Evolutionary conservation across 192 early-diverging fungal species (phyloP).

Genomic region (Coemansia sp.): DNA sequence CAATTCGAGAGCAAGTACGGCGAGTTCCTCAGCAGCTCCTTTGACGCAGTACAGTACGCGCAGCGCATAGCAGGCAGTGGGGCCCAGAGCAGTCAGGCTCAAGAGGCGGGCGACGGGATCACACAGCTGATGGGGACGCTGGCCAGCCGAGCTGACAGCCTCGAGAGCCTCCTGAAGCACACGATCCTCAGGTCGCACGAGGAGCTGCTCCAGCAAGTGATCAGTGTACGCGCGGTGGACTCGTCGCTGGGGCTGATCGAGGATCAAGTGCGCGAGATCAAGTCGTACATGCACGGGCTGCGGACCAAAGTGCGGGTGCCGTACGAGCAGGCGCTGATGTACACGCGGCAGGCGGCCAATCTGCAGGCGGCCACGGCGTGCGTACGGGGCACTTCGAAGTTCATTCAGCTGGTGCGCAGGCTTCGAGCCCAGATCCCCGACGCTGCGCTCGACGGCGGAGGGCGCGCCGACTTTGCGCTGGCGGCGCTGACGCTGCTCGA

Average conservation of each 20-base stretch:
- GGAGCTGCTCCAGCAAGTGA: constrained; percentile 37
- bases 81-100: neutral
- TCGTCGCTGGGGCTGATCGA: constrained; percentile 31
- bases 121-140: constrained; percentile 18
- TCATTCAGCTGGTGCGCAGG: constrained; percentile 39
- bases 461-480: constrained; percentile 27
- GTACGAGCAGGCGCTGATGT: constrained; percentile 33
- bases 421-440: constrained; percentile 30
- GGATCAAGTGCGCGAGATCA: constrained; percentile 45
- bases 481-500: constrained; percentile 45
- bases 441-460: neutral
- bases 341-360: constrained; percentile 25
- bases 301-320: constrained; percentile 44
- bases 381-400: constrained; percentile 23
- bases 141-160: constrained; percentile 13
- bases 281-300: constrained; percentile 36
- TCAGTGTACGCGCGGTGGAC: constrained; percentile 32
- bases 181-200: constrained; percentile 17
- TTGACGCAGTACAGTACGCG: constrained; percentile 22
- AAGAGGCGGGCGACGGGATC: constrained; percentile 8
- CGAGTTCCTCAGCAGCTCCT: constrained; percentile 14
- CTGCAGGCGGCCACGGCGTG: constrained; percentile 30
- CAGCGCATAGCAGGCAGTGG: neutral
- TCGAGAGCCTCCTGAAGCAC: constrained; percentile 25
- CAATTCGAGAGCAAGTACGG: constrained; percentile 13